phyloP scores from a whole-genome alignment of 202 grass and related monocot genomes.

The Thinopyrum obtusiflorum region DNA sequence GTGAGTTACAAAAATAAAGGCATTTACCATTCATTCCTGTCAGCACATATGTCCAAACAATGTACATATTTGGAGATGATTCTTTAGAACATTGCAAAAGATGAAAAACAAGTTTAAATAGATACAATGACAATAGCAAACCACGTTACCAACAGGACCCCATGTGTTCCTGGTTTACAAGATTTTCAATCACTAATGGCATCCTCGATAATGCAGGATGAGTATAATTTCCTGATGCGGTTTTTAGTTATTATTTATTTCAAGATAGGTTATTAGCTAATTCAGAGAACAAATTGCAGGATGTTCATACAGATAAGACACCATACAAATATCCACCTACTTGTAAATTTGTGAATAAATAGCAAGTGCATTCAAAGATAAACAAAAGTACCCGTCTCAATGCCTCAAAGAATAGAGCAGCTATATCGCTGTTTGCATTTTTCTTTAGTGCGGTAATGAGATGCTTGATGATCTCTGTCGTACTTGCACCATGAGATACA shows the following conservation, averaged over 20 bases:
- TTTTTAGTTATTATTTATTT: constrained; percentile 1
- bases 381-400: constrained; percentile 71
- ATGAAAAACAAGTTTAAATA: not conserved
- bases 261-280: not conserved
- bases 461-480: constrained; percentile 83
- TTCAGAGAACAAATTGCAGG: not conserved
- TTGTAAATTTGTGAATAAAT: not conserved
- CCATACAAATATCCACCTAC: constrained; percentile 9
- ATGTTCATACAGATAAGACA: not conserved
- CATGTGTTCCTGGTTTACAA: not conserved
- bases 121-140: not conserved
- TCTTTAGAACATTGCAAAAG: constrained; percentile 8
- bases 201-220: not conserved
- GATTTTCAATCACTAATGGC: not conserved
- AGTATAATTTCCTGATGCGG: not conserved
- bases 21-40: constrained; percentile 5
- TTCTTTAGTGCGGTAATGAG: constrained; percentile 79
- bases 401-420: constrained; percentile 73
- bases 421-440: constrained; percentile 57
- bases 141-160: not conserved
- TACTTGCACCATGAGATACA: constrained; percentile 76
- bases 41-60: constrained; percentile 14
- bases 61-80: not conserved
- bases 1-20: not conserved
- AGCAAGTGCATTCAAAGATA: constrained; percentile 6